Evolutionary conservation across 257 asterid genomes (phyloP), one percentile per base, ranked within the genome.

Genomic region (Asclepias syriaca): DNA sequence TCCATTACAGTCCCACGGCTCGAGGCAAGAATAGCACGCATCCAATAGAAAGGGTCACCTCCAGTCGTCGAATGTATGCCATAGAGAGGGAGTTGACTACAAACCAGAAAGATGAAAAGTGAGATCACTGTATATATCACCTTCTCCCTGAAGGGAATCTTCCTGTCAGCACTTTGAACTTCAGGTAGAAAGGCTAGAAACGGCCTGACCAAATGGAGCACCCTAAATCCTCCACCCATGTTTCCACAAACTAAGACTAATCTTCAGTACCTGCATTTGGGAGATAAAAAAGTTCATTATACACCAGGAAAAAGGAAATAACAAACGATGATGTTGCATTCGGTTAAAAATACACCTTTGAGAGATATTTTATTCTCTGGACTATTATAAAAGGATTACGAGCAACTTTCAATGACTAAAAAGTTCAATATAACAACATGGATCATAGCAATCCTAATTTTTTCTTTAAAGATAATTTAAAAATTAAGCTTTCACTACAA

Each of bases 11-110:
- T 88, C 16, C 96, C 96, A 69, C 96, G 85, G 79, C 85, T 90
- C 32, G 96, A 90, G 77, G 96, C 96, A 50, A 90, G 96, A 82
- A 90, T 90, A 57, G 84, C 96, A 73, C 96, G 96, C 96, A 90
- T 90, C 96, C 96, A 90, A 69, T 90, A 90, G 78, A 90, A 90
- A 15, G 96, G 96, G 79, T 90, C 96, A 12, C 95, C 96, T 15
- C 96, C 96, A 0, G 96, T 90, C 65, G 96, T 90, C 18, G 96
- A 90, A 87, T 90, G 96, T 76, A 90, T 90, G 59, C 96, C 96
- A 85, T 90, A 90, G 71, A 90, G 37, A 4, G 96, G 96, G 46
- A 90, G 87, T 87, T 90, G 96, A 81, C 95, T 88, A 78, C 96
- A 90, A 65, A 90, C 96, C 75, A 90, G 80, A 78, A 90, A 90